Evolutionary conservation across 768 basidiomycete genomes (phyloP).

Genomic region (Coprinopsis marcescibilis): DNA sequence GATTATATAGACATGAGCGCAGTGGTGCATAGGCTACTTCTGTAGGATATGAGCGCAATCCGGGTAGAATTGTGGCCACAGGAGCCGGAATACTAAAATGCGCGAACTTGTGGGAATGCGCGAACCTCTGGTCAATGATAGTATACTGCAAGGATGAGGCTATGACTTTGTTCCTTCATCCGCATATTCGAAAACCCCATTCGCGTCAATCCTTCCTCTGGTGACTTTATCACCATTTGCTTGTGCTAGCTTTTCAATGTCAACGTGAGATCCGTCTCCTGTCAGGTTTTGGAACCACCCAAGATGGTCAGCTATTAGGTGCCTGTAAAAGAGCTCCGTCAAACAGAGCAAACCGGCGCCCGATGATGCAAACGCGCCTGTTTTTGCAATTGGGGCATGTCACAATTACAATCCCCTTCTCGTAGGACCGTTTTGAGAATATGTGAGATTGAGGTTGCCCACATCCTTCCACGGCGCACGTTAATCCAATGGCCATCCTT

Average conservation of each 20-base stretch:
- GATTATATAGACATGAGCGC: too few relatives aligned
- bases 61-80: too few relatives aligned
- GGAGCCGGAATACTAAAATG: too few relatives aligned
- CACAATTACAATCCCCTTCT: conserved; percentile 83
- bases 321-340: conserved; percentile 34
- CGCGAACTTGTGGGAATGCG: too few relatives aligned
- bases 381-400: conserved; percentile 90
- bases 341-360: neutral
- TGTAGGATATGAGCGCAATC: too few relatives aligned
- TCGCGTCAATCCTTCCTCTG: neutral
- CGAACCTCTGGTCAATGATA: too few relatives aligned
- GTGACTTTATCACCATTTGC: neutral
- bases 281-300: conserved; percentile 90
- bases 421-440: conserved; percentile 81
- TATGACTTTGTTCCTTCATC: neutral
- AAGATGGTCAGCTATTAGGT: conserved; percentile 84
- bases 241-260: conserved; percentile 47
- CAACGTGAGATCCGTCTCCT: conserved; percentile 63
- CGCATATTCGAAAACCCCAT: neutral
- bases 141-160: too few relatives aligned
- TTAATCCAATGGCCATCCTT: conserved; percentile 72
- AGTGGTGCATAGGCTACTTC: too few relatives aligned
- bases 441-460: conserved; percentile 76
- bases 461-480: conserved; percentile 76
- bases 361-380: conserved; percentile 40